Evolutionary conservation across 371 early-diverging fungal genomes (phyloP).

Genomic region (Catenaria anguillulae): DNA sequence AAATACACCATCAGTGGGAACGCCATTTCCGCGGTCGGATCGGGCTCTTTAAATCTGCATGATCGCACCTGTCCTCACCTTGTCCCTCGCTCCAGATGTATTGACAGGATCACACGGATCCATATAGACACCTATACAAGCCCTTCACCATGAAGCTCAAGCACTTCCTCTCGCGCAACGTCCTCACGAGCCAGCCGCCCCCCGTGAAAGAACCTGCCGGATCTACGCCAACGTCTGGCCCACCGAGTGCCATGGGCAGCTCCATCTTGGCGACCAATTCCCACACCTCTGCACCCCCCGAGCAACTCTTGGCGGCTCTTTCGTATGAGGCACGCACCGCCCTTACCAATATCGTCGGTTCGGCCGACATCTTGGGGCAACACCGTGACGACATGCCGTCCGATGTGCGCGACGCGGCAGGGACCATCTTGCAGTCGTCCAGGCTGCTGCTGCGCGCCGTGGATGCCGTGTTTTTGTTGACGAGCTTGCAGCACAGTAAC

Average conservation of each 20-base stretch:
- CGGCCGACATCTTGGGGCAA: neutral
- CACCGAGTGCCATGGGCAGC: neutral
- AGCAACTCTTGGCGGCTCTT: neutral
- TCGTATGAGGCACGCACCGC: neutral
- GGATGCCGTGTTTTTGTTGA: neutral
- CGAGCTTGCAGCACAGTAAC: neutral
- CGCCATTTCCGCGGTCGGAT: no score
- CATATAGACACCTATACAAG: no score
- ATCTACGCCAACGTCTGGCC: neutral
- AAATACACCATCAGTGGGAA: no score
- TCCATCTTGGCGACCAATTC: no score
- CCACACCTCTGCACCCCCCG: no score
- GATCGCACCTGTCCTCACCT: no score
- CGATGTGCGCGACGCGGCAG: neutral
- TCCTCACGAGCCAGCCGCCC: no score
- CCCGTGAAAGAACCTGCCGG: neutral
- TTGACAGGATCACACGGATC: no score
- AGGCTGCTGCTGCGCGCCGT: neutral
- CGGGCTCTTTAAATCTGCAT: no score
- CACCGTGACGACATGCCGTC: neutral
- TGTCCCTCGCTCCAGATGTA: no score
- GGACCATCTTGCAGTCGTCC: neutral
- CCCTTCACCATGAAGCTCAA: slow-evolving; percentile 2
- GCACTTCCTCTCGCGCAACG: neutral
- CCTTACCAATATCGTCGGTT: neutral